phyloP scores from a whole-genome alignment of 345 rosid genomes.

The Odontarrhena argentea region DNA sequence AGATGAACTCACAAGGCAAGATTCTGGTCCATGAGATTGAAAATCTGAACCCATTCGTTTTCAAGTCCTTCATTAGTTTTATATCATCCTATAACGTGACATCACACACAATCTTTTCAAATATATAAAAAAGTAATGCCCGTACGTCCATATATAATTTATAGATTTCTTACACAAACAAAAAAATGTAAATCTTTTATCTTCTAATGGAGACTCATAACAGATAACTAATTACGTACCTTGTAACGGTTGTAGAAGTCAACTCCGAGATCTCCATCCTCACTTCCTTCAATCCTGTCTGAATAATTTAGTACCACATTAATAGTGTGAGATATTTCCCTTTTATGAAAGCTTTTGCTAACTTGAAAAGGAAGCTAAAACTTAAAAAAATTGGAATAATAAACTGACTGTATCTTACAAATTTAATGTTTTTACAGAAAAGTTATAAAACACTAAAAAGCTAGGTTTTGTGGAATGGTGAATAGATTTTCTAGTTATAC shows the following conservation, averaged over 20 bases:
- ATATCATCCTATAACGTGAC: constrained; percentile 31
- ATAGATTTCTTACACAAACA: neutral
- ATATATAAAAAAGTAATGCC: neutral
- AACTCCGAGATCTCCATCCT: constrained; percentile 30
- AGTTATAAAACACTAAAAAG: too few species aligned
- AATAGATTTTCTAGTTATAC: too few species aligned
- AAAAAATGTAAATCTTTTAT: neutral
- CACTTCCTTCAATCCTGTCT: constrained; percentile 30
- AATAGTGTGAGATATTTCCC: neutral
- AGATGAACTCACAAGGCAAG: constrained; percentile 38
- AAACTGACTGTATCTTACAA: too few species aligned
- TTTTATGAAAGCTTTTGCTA: neutral
- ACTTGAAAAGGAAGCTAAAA: neutral
- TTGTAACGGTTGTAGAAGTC: constrained; percentile 42
- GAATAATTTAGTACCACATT: neutral
- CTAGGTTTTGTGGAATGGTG: too few species aligned
- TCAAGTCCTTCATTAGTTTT: constrained; percentile 38
- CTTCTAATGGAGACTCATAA: neutral
- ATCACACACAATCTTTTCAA: neutral
- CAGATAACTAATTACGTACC: constrained; percentile 21
- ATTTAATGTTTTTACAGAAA: too few species aligned
- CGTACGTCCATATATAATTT: neutral
- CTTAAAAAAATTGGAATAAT: neutral
- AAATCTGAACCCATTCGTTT: constrained; percentile 41
- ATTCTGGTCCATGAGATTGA: constrained; percentile 43